Evolutionary conservation across 805 yeast species (phyloP), one percentile per base, ranked within the genome.

Genomic region (Metschnikowia lunata): DNA sequence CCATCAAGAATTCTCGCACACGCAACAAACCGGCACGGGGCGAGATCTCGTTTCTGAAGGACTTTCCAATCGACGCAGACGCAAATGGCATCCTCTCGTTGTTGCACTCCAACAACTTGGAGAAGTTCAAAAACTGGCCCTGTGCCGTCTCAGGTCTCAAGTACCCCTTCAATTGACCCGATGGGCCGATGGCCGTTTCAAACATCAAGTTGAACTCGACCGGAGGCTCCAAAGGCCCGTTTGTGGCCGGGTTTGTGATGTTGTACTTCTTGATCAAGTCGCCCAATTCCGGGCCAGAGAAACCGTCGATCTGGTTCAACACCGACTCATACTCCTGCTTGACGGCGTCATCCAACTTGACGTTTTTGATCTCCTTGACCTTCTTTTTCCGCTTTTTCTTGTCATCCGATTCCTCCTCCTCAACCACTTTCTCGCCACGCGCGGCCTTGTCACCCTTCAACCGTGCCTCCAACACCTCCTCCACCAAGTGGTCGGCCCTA

Each of bases 131-230:
- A 67, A 93, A 93, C 74, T 93, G 99, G 62, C 99, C 99, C 76
- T 93, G 99, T 26, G 99, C 99, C 52, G 99, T 93, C 75, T 93
- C 99, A 49, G 99, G 99, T 71, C 99, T 83, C 63, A 93, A 72
- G 71, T 79, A 93, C 55, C 99, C 99, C 75, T 87, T 90, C 66
- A 90, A 72, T 64, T 84, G 88, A 61, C 99, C 99, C 42, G 97
- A 87, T 49, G 99, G 99, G 43, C 99, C 99, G 66, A 93, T 95
- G 46, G 96, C 96, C 47, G 99, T 93, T 72, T 91, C 98, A 64
- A 93, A 93, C 99, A 93, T 93, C 67, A 93, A 80, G 75, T 93
- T 93, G 81, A 93, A 93, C 67, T 90, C 97, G 58, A 75, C 80
- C 55, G 99, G 99, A 36, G 84, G 84, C 67, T 88, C 95, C 58